Conservation (phyloP, 305 asterid genomes). For the Solanum hybrid region DNA sequence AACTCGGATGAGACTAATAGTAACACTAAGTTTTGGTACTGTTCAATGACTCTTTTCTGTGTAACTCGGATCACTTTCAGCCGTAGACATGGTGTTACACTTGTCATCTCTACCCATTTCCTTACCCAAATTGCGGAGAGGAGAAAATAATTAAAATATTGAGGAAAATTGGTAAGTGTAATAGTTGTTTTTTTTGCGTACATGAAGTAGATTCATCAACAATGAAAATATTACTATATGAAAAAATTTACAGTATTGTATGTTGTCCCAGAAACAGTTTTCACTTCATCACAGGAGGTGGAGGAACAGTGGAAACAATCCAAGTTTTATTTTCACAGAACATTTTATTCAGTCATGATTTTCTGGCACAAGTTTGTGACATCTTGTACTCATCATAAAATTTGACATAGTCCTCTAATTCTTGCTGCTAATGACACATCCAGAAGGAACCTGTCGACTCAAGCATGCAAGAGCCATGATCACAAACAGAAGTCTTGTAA, state of each 20-base stretch:
- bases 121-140: background rate
- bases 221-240: background rate
- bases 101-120: background rate
- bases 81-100: background rate
- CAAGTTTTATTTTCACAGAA: background rate
- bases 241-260: background rate
- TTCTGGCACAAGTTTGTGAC: background rate
- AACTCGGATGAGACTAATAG: too few species aligned
- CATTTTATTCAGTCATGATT: background rate
- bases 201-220: background rate
- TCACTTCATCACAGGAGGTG: background rate
- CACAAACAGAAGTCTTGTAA: slow-evolving; percentile 11
- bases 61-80: background rate
- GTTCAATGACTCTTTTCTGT: slow-evolving; percentile 60
- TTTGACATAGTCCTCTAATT: background rate
- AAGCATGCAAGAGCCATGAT: slow-evolving; percentile 9
- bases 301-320: background rate
- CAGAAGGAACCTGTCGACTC: slow-evolving; percentile 8
- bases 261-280: background rate
- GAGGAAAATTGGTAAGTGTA: background rate
- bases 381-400: background rate
- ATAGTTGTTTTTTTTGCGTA: background rate
- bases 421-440: slow-evolving; percentile 15
- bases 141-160: background rate
- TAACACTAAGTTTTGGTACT: too few species aligned